Evolutionary conservation across 176 grass and related monocot species (phyloP), one percentile per base, ranked within the genome.

Genomic region (Leersia perrieri): DNA sequence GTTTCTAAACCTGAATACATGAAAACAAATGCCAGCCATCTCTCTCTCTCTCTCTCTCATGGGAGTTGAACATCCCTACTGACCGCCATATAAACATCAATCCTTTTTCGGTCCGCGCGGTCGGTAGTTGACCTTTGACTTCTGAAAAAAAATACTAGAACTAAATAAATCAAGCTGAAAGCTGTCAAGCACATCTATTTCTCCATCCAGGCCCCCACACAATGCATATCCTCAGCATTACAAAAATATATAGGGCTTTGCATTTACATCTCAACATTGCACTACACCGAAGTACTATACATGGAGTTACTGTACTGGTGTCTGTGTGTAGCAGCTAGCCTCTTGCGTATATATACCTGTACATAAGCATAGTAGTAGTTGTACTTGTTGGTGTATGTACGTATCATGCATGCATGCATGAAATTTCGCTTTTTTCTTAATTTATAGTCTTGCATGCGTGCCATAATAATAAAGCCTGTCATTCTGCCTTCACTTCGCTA

Each of bases 1-100:
- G n/a, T n/a, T n/a, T n/a, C n/a, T n/a, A n/a, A n/a, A n/a, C n/a
- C n/a, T n/a, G n/a, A n/a, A n/a, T n/a, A n/a, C n/a, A n/a, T n/a
- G n/a, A n/a, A n/a, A n/a, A n/a, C n/a, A n/a, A n/a, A n/a, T n/a
- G n/a, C n/a, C n/a, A n/a, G n/a, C n/a, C 16, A 45, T 45, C 11
- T 15, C 44, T 18, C 18, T 20, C 16, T 15, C 26, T 55, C 5
- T 47, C 55, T 29, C 64, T 63, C 36, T 82, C 77, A 79, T 73
- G 81, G 79, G 74, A n/a, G n/a, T n/a, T n/a, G n/a, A 89, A 76
- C 83, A 83, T 66, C 69, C 69, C 31, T 75, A 81, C 84, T 88
- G 85, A 95, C 87, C 84, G 82, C 88, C 82, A 75, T 83, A 63
- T 79, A 66, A 61, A 39, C 47, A 33, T 82, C n/a, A n/a, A n/a